Evolutionary conservation across 768 basidiomycete genomes (phyloP).

Genomic region (Macrolepiota dolichaula): DNA sequence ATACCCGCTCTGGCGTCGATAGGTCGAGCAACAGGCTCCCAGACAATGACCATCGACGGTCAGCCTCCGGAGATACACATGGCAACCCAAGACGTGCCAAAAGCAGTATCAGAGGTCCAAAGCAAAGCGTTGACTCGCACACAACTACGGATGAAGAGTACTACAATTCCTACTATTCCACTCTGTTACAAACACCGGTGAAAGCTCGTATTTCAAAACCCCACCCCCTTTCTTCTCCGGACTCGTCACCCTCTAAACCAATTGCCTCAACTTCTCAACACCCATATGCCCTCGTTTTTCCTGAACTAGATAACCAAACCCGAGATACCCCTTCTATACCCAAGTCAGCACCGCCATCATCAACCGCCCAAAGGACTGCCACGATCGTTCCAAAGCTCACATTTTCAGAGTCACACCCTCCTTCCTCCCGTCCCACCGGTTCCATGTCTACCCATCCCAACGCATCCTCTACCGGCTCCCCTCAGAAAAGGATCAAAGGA

Average conservation of each 20-base stretch:
- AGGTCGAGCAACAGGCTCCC: background rate
- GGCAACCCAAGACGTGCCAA: background rate
- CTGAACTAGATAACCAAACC: constrained; percentile 14
- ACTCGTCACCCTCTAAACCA: constrained; percentile 18
- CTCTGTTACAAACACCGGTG: constrained; percentile 22
- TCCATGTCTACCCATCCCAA: constrained; percentile 18
- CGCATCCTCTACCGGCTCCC: constrained; percentile 10
- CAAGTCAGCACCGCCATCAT: constrained; percentile 7
- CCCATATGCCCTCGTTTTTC: constrained; percentile 49
- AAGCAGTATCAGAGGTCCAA: constrained; percentile 6
- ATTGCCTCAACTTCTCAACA: constrained; percentile 31
- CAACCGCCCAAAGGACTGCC: background rate
- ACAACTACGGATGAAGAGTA: constrained; percentile 38
- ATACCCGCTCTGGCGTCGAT: background rate
- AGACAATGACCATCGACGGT: constrained; percentile 4
- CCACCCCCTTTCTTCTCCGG: constrained; percentile 15
- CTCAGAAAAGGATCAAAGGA: constrained; percentile 36
- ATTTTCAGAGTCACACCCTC: background rate
- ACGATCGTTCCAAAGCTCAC: constrained; percentile 9
- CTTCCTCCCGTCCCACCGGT: constrained; percentile 8
- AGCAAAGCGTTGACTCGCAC: constrained; percentile 16
- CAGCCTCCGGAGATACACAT: constrained; percentile 5
- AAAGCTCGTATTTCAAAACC: constrained; percentile 9
- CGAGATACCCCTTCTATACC: background rate
- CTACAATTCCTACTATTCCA: constrained; percentile 50